Base-by-base conservation (phyloP, 2,329 filamentous ascomycete genomes). In the Penicillium crustosum region DNA sequence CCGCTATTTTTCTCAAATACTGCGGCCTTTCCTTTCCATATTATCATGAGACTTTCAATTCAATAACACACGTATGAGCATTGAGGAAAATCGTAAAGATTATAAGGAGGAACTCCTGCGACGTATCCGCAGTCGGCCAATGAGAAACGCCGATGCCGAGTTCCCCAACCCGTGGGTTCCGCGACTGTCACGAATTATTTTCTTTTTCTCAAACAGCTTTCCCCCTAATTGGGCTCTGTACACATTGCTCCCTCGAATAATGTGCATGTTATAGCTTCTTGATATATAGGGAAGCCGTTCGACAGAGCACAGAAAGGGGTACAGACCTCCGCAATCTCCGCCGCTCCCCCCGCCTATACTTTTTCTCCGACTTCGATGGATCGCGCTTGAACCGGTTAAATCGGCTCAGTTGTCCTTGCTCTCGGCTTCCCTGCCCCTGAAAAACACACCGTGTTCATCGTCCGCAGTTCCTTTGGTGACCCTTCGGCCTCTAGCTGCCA, bases 121-220 rank as follows among this genome's bases (percentile, higher is more conserved):
- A 12, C 12, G 49, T 54, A 49, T 31, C 45, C 41, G 36, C 21
- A 29, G 17, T 19, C 50, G 49, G 58, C 70, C 70, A 73, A 71
- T 73, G 38, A 65, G 36, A 62, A 54, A 50, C 23, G 39, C 45
- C 51, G 60, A 63, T 33, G 56, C 59, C 55, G 43, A 61, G 49
- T 47, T 67, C 58, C 63, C 66, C 61, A 72, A 71, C 64, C 63
- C 69, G 70, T 68, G 66, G 66, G 65, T 61, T 68, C 64, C 67
- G 70, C 67, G 63, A 69, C 67, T 36, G 63, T 68, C 64, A 68
- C 23, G 48, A 36, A 44, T 55, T 56, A 55, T 48, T 57, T 53
- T 52, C 57, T 53, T 51, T 29, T 42, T 59, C 23, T 31, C 31
- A 13, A 53, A 33, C 35, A 44, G 25, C 4, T 27, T 38, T 31